Conservation (phyloP, 129 eudicot species). For the sunflower (Helianthus annuus) region HanXRQr2.0-SUNRISE NC_035445.2:124308601-124309100, state of each 20-base stretch:
- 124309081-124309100: too few relatives aligned
- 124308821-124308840: not conserved
- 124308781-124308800: constrained; percentile 39
- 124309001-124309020: not conserved
- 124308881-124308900: constrained; percentile 58
- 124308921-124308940: constrained; percentile 48
- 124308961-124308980: constrained; percentile 54
- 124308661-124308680: not conserved
- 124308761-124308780: constrained; percentile 66
- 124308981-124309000: constrained; percentile 51
- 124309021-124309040: not conserved
- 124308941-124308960: constrained; percentile 64
- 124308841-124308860: not conserved
- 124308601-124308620: constrained; percentile 8
- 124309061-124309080: too few relatives aligned
- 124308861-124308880: constrained; percentile 75
- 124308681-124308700: constrained; percentile 13
- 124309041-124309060: not conserved
- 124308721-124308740: constrained; percentile 57
- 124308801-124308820: not conserved
- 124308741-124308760: constrained; percentile 55
- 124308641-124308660: constrained; percentile 33
- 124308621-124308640: constrained; percentile 22
- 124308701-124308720: constrained; percentile 44
- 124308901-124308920: constrained; percentile 63